Evolutionary conservation across 192 early-diverging fungal species (phyloP), one percentile per base, ranked within the genome.

Genomic region (Diversispora epigaea): DNA sequence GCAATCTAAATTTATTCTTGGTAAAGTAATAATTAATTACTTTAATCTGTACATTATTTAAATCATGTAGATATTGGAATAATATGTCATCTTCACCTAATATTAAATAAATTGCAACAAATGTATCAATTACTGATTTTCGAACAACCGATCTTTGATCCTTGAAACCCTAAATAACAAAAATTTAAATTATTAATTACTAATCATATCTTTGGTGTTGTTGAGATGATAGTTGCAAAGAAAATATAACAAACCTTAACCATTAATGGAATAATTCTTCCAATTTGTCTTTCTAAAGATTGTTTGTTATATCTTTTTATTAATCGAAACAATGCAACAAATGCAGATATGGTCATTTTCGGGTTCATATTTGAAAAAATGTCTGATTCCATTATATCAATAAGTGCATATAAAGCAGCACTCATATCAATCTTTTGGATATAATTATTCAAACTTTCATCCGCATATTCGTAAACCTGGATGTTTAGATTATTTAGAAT

Each of bases 301-400:
- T 47, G 44, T 39, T 73, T 73, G 25, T 73, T 58, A 17, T 62
- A 73, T 25, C 71, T 43, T 73, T 49, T 73, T n/a, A 73, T 58
- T 19, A 73, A 61, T 73, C 32, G 19, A 43, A 58, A 22, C 25
- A 73, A 47, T 19, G 56, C 71, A 17, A 61, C 21, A 73, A 73
- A 73, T 21, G 71, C 71, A 25, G 57, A 58, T 47, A 19, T 54
- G 25, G 60, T 73, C 19, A 52, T 46, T 21, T 19, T 44, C 19
- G 56, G 8, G 25, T 40, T 25, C 49, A 39, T 32, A 25, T 55
- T 21, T 3, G 32, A 58, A 58, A 39, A 46, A 19, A 25, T 9
- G 21, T 22, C 45, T 9, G 71, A 62, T 49, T 73, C 71, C 71
- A 73, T 73, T 10, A 73, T 73, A 17, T 73, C 71, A n/a, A 73